phyloP scores from a whole-genome alignment of 163 green algal species.

The Scenedesmus sp. region DNA sequence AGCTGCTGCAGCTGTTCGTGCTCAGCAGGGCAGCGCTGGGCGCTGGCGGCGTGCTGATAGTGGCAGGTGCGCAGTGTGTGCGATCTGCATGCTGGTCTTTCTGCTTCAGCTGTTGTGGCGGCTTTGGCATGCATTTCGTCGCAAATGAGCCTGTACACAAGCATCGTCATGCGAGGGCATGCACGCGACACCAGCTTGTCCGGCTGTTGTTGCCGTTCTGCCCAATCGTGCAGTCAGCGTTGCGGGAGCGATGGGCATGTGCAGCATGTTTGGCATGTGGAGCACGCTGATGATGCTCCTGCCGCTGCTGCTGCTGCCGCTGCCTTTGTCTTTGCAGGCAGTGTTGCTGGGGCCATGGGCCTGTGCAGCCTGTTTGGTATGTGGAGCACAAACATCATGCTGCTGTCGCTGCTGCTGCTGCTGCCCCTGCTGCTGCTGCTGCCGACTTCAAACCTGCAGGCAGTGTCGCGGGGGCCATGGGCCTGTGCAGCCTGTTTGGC shows the following conservation, averaged over 20 bases:
- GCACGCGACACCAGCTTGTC: no score
- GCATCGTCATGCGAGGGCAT: no score
- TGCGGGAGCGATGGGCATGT: no score
- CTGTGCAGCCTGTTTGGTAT: slow-evolving; percentile 78
- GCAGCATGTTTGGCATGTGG: no score
- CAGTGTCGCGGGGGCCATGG: slow-evolving; percentile 74
- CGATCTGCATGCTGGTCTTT: no score
- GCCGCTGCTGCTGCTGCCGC: neutral
- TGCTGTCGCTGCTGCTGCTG: neutral
- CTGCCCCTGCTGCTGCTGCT: neutral
- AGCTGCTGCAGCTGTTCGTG: slow-evolving; percentile 67
- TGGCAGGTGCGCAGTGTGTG: slow-evolving; percentile 55
- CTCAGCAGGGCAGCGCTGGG: slow-evolving; percentile 71
- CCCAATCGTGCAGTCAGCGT: no score
- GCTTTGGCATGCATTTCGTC: no score
- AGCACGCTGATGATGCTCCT: no score
- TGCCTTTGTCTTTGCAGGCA: slow-evolving; percentile 3
- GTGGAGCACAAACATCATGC: neutral
- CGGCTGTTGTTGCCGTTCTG: no score
- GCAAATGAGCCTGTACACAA: no score
- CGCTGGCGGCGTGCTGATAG: slow-evolving; percentile 84
- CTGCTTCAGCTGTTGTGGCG: no score
- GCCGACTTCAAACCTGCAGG: neutral
- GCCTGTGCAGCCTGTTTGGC: slow-evolving; percentile 77
- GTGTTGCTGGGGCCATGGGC: slow-evolving; percentile 75